Evolutionary conservation across 371 early-diverging fungal genomes (phyloP).

Genomic region (Catenaria anguillulae): DNA sequence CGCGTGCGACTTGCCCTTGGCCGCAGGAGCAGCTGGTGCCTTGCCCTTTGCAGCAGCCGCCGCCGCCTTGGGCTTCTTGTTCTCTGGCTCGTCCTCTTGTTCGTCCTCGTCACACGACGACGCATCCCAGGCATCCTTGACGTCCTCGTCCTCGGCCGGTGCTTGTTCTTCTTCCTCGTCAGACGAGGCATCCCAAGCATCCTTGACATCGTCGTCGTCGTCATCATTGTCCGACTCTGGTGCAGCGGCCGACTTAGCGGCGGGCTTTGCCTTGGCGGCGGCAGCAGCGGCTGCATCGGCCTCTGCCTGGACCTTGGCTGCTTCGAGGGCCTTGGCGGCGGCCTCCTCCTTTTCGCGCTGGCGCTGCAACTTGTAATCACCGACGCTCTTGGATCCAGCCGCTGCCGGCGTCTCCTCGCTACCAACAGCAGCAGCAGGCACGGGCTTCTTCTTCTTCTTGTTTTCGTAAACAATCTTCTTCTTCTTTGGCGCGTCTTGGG

Average conservation of each 20-base stretch:
- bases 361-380: constrained; percentile 27
- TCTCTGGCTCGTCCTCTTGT: constrained; percentile 24
- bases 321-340: constrained; percentile 27
- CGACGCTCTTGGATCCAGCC: no score
- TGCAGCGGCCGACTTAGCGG: constrained; percentile 17
- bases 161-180: constrained; percentile 27
- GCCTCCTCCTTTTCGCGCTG: constrained; percentile 31
- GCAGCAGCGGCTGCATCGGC: constrained; percentile 27
- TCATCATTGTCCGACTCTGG: constrained; percentile 27
- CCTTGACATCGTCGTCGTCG: constrained; percentile 27
- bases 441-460: constrained; percentile 22
- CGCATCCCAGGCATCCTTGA: constrained; percentile 15
- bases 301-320: constrained; percentile 21
- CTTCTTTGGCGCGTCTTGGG: constrained; percentile 14
- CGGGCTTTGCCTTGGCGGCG: constrained; percentile 26
- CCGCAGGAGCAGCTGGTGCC: background rate
- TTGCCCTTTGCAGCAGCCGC: no score
- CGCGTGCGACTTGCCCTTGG: background rate
- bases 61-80: no score
- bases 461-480: constrained; percentile 21
- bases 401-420: constrained; percentile 14
- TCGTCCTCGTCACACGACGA: constrained; percentile 26
- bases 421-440: constrained; percentile 12
- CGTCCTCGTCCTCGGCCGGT: background rate
- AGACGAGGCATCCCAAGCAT: constrained; percentile 26